A percentile compares a stretch with the other conserved stretches of the same genome.
These are phyloP conservation scores for Hysterangium stoloniferum DNA, from an alignment of 768 basidiomycete species.

Conservation along the genomic window DNA sequence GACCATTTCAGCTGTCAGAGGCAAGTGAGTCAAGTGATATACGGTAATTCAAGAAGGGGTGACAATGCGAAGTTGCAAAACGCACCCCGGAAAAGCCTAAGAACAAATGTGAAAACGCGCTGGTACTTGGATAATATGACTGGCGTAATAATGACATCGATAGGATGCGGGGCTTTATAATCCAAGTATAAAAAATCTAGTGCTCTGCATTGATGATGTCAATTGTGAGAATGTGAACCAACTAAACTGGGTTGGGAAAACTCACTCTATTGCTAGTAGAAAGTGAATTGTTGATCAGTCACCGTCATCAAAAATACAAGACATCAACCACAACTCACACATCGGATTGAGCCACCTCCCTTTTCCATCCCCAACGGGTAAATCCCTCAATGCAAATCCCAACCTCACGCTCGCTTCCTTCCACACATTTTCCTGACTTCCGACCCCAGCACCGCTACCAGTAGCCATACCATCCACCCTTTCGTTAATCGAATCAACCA, in stretches of 20 bases:
- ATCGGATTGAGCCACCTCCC: constrained; percentile 79
- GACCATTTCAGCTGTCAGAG: constrained; percentile 54
- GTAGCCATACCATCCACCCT: constrained; percentile 4
- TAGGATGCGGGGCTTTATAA: constrained; percentile 78
- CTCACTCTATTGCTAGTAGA: constrained; percentile 42
- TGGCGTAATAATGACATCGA: constrained; percentile 65
- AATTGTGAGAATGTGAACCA: background rate
- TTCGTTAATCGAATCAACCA: constrained; percentile 67
- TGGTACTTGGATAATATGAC: constrained; percentile 80
- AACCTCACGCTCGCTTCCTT: constrained; percentile 35
- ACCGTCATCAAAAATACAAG: background rate
- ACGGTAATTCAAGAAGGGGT: constrained; percentile 15
- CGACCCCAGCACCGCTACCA: constrained; percentile 1
- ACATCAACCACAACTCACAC: constrained; percentile 41
- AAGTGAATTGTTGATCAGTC: background rate
- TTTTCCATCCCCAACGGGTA: constrained; percentile 52
- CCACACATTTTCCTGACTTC: constrained; percentile 14
- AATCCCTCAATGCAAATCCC: constrained; percentile 77
- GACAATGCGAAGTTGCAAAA: constrained; percentile 14
- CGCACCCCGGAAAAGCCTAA: constrained; percentile 72
- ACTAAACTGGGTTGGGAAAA: constrained; percentile 4
- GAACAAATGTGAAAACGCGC: constrained; percentile 69
- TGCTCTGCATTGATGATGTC: constrained; percentile 45
- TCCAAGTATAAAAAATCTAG: constrained; percentile 87
- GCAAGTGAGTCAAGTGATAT: background rate